Conservation (phyloP, 129 eudicot genomes). For the Mikania micrantha region DNA sequence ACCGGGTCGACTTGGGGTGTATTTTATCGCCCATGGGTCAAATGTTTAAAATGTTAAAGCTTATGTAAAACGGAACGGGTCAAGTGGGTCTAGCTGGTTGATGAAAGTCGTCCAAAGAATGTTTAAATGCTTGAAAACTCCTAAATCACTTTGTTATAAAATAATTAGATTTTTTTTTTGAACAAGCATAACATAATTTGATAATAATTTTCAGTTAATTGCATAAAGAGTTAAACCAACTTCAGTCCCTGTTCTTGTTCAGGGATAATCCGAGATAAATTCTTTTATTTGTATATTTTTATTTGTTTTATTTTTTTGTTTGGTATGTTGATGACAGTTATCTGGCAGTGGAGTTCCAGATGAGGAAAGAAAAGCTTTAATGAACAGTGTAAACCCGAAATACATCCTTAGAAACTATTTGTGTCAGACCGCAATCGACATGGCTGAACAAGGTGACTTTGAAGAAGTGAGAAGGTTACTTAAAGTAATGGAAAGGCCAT, state of each 20-base stretch:
- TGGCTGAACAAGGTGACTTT: conserved; percentile 88
- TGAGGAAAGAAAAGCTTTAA: conserved; percentile 65
- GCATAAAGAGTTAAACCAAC: background rate
- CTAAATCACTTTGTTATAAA: background rate
- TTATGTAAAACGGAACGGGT: background rate
- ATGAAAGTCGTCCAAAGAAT: background rate
- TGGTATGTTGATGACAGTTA: conserved; percentile 40
- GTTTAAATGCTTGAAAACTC: background rate
- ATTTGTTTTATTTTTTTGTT: background rate
- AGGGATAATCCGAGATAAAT: too few relatives aligned
- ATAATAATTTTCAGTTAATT: background rate
- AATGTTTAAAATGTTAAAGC: background rate
- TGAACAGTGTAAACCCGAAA: conserved; percentile 88
- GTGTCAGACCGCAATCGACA: conserved; percentile 89
- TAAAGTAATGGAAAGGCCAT: conserved; percentile 81
- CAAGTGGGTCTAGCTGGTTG: background rate
- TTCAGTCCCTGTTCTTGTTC: background rate
- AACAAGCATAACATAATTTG: background rate
- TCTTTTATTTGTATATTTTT: background rate
- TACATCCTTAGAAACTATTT: conserved; percentile 86
- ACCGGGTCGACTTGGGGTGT: background rate
- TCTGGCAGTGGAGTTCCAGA: conserved; percentile 50
- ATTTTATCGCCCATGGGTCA: background rate
- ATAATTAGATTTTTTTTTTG: too few relatives aligned
- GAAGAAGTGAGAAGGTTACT: conserved; percentile 73